Evolutionary conservation across 352 stramenopile genomes (phyloP).

Genomic region (Pythium periplocum): DNA sequence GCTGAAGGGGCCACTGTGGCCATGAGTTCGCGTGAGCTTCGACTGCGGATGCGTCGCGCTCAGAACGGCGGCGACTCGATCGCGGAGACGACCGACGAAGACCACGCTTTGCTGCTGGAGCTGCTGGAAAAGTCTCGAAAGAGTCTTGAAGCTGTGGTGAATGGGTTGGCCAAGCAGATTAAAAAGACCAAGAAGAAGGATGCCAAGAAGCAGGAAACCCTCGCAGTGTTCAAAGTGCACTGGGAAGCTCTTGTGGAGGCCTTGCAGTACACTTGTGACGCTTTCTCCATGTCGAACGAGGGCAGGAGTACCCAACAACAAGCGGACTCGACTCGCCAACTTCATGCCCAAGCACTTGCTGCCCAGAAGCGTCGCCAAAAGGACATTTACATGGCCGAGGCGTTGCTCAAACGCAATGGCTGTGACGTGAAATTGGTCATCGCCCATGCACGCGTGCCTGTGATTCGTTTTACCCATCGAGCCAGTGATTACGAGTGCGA

Average conservation of each 20-base stretch:
- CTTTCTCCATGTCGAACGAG: constrained; percentile 27
- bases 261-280: constrained; percentile 37
- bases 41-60: constrained; percentile 26
- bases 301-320: not conserved
- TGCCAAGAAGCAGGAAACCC: constrained; percentile 5
- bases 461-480: constrained; percentile 70
- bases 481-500: constrained; percentile 65
- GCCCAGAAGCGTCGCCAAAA: constrained; percentile 17
- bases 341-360: constrained; percentile 12
- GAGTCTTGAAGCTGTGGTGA: constrained; percentile 45
- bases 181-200: constrained; percentile 10
- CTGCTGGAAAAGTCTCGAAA: constrained; percentile 37
- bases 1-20: constrained; percentile 1
- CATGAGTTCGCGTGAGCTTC: constrained; percentile 37
- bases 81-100: constrained; percentile 14
- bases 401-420: constrained; percentile 34
- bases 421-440: constrained; percentile 68
- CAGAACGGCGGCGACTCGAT: constrained; percentile 14
- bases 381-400: constrained; percentile 13
- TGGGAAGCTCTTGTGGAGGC: constrained; percentile 7
- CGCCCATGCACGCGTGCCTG: constrained; percentile 63
- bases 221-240: constrained; percentile 7
- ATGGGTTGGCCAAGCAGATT: constrained; percentile 27
- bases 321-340: too few species aligned
- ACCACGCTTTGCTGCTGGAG: constrained; percentile 32